phyloP scores from a whole-genome alignment of 805 yeast species.

The Zygosaccharomyces gambellarensis region DNA sequence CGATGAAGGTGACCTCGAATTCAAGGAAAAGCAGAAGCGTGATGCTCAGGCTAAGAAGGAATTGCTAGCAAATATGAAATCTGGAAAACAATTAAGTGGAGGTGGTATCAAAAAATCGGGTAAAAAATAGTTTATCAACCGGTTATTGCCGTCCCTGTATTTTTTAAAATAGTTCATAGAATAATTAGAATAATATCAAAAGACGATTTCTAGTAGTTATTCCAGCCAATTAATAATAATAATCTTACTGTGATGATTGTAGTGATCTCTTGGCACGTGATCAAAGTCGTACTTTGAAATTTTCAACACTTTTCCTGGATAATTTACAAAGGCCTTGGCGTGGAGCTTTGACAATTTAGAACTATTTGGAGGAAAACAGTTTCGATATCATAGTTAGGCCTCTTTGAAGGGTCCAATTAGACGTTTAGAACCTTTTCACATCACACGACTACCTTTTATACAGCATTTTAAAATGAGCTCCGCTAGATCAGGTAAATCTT shows the following conservation, averaged over 20 bases:
- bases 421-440: not conserved
- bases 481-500: constrained; percentile 28
- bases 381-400: not conserved
- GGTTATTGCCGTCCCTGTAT: not conserved
- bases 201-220: not conserved
- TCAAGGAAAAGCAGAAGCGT: constrained; percentile 90
- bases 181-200: not conserved
- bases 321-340: not conserved
- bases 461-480: constrained; percentile 9
- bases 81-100: constrained; percentile 87
- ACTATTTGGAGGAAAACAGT: not conserved
- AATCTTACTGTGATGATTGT: no score
- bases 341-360: not conserved
- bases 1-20: constrained; percentile 87
- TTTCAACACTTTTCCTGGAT: not conserved
- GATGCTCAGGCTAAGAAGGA: constrained; percentile 92
- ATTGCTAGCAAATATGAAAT: constrained; percentile 77
- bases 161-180: not conserved
- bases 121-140: constrained; percentile 40
- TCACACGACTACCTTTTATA: not conserved
- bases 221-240: no score
- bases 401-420: not conserved
- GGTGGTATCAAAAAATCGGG: constrained; percentile 95
- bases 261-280: not conserved
- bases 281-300: not conserved